Conservation (phyloP, 139 green algal species). For the Picochlorum sp. region DNA sequence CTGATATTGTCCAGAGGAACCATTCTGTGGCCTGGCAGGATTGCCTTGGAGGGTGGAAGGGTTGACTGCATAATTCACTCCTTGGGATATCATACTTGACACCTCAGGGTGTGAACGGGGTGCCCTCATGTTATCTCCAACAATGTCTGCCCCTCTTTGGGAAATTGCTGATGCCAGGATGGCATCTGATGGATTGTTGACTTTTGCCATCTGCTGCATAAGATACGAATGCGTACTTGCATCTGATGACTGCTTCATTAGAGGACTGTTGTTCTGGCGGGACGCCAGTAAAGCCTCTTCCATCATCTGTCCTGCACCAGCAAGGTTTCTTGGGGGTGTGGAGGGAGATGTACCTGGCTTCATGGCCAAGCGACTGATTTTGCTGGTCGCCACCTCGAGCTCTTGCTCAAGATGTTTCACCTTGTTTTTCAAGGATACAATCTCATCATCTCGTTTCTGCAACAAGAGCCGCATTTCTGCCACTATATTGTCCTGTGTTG, state of each 20-base stretch:
- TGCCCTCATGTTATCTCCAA: too few species aligned
- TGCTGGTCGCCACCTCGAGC: not conserved
- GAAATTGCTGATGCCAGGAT: slow-evolving; percentile 5
- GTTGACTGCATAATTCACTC: too few species aligned
- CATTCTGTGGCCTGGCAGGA: too few species aligned
- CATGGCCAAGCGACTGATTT: slow-evolving; percentile 1
- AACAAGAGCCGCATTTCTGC: not conserved
- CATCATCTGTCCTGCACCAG: not conserved
- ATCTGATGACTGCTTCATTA: not conserved
- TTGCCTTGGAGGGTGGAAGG: too few species aligned
- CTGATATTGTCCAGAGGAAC: too few species aligned
- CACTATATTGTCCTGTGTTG: not conserved
- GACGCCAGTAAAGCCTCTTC: not conserved
- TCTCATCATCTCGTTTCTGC: not conserved
- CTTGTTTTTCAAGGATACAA: not conserved
- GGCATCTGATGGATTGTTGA: slow-evolving; percentile 6
- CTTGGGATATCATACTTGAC: too few species aligned
- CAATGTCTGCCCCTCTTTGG: too few species aligned
- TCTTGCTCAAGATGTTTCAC: slow-evolving; percentile 1
- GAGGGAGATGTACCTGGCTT: not conserved
- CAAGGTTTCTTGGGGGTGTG: not conserved
- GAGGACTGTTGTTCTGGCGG: not conserved
- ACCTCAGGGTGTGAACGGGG: too few species aligned
- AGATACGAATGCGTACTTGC: too few species aligned
- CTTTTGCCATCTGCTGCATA: not conserved